Conservation (phyloP, 345 rosid genomes). For the Gossypium australe region DNA sequence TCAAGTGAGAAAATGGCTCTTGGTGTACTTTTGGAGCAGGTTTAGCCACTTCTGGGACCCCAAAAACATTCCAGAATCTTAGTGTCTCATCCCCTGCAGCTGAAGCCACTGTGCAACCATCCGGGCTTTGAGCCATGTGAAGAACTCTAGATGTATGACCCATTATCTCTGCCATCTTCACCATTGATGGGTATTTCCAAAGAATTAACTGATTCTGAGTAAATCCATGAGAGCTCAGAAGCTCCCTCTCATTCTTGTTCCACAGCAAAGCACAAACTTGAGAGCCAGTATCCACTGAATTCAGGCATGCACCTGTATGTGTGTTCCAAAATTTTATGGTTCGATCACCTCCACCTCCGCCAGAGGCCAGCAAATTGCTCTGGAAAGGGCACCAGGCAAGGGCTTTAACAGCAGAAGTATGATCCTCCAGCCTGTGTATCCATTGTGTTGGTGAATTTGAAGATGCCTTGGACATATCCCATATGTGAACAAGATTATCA, state of each 20-base stretch:
- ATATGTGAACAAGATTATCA: conserved; percentile 27
- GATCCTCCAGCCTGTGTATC: conserved; percentile 50
- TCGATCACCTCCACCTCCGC: conserved; percentile 47
- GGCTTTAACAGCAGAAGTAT: conserved; percentile 50
- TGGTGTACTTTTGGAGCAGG: conserved; percentile 36
- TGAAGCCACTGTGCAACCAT: conserved; percentile 64
- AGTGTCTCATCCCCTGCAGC: conserved; percentile 40
- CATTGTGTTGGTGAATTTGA: conserved; percentile 32
- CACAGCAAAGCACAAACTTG: conserved; percentile 46
- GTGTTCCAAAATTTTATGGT: conserved; percentile 46
- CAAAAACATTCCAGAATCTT: no score
- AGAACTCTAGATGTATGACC: conserved; percentile 47
- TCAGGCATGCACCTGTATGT: conserved; percentile 44
- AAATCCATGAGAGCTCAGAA: conserved; percentile 51
- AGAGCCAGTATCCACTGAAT: conserved; percentile 15
- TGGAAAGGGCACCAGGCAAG: conserved; percentile 27
- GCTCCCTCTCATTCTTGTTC: conserved; percentile 47
- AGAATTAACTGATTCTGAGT: conserved; percentile 39
- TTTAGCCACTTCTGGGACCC: conserved; percentile 40
- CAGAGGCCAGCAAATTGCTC: conserved; percentile 40
- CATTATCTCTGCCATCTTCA: conserved; percentile 39
- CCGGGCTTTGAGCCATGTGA: conserved; percentile 51
- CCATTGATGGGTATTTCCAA: conserved; percentile 52
- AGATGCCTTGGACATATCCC: no score
- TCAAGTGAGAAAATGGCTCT: conserved; percentile 41